phyloP scores from a whole-genome alignment of 2,329 filamentous ascomycete species.

The Sarocladium oryzae region DNA sequence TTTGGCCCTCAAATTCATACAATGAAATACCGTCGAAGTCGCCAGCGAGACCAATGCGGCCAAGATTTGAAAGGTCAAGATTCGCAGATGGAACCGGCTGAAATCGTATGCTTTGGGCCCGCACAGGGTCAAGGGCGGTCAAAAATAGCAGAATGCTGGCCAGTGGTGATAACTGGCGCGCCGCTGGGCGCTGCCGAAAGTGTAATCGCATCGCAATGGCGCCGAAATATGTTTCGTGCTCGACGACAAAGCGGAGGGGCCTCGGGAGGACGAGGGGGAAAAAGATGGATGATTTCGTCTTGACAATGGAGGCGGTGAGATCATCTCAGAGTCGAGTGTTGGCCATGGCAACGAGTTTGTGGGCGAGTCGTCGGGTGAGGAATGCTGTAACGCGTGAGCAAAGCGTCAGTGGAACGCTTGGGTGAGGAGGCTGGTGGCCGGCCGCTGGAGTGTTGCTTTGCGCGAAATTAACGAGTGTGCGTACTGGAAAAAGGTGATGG shows the following conservation, averaged over 20 bases:
- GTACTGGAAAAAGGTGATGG: neutral
- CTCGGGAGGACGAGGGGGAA: neutral
- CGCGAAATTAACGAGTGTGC: neutral
- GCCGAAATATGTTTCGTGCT: constrained; percentile 13
- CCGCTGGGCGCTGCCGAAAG: constrained; percentile 34
- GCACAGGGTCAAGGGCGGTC: constrained; percentile 17
- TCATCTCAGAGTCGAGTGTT: constrained; percentile 24
- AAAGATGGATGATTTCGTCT: constrained; percentile 3
- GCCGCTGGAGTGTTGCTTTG: neutral
- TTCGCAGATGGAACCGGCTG: constrained; percentile 59
- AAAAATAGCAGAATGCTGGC: neutral
- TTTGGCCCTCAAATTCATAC: constrained; percentile 79
- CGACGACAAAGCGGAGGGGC: constrained; percentile 11
- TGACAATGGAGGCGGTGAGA: constrained; percentile 6
- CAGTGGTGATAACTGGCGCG: constrained; percentile 28
- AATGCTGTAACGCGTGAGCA: constrained; percentile 9
- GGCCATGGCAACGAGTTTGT: constrained; percentile 20
- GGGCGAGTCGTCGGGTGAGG: constrained; percentile 15
- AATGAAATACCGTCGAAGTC: constrained; percentile 89
- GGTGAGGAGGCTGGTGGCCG: constrained; percentile 2
- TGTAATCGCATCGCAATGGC: constrained; percentile 41
- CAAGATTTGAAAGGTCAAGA: constrained; percentile 72
- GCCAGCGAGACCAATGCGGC: constrained; percentile 77
- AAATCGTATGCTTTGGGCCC: constrained; percentile 50
- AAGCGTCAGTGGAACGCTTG: constrained; percentile 3